Base-by-base conservation (phyloP, 805 yeast genomes). In the Wickerhamiella slavikovae region DNA sequence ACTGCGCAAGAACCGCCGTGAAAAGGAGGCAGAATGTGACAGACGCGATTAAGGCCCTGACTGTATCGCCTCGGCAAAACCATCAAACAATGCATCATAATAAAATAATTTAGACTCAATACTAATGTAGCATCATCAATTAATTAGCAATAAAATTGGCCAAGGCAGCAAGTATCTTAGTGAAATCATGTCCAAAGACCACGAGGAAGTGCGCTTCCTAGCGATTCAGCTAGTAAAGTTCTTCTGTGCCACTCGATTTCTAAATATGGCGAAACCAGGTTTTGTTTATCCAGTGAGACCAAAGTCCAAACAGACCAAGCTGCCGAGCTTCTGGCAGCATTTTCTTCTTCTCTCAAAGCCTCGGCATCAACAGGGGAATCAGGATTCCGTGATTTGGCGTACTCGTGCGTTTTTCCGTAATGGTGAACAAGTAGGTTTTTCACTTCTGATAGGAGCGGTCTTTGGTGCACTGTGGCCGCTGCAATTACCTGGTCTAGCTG, bases 401-500 rank as follows among this genome's bases (percentile, higher is more conserved):
- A 17, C 14, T 23, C 19, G 13, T 21, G 28, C 3, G 31, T 32
- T 9, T 31, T 11, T 17, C 33, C 37, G 35, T 36, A 43, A 11
- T 34, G 32, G 7, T n/a, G 25, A 2, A 36, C 30, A 16, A 44
- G 28, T n/a, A 26, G 31, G 4, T 15, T 6, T 28, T 42, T 40
- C 16, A 42, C 21, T 3, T 25, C 9, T 12, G 18, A 30, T 12
- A 43, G 33, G 15, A 39, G 39, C 6, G 9, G 20, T 2, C 26
- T 10, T 4, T 17, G 25, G 5, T 7, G 16, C 9, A 20, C 24
- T 6, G 24, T 12, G 7, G 25, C 23, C 9, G 9, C 7, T 8
- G 29, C 30, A 5, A 39, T 40, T 10, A 36, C 25, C 29, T 47
- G 41, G 22, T 46, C 51, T 13, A 48, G 29, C 29, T 48, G 49